Evolutionary conservation across 1,139 yeast species (phyloP).

Genomic region (Arxiozyma heterogenica): DNA sequence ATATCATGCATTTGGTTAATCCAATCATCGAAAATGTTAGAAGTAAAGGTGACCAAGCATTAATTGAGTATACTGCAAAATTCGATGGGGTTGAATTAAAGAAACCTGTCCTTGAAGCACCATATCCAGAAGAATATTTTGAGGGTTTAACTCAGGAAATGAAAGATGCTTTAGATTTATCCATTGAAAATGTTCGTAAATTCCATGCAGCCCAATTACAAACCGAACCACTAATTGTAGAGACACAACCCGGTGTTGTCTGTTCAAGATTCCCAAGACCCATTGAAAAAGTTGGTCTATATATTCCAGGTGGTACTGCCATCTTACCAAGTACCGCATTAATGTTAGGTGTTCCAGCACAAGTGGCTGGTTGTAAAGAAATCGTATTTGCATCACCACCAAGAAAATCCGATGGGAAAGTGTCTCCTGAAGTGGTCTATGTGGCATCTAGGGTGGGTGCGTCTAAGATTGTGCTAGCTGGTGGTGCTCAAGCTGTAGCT

Average conservation of each 20-base stretch:
- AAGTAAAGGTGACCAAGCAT: conserved; percentile 72
- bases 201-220: conserved; percentile 90
- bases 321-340: conserved; percentile 94
- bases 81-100: conserved; percentile 74
- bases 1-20: conserved; percentile 81
- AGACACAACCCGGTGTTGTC: conserved; percentile 85
- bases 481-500: conserved; percentile 98
- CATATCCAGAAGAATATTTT: conserved; percentile 67
- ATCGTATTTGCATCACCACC: conserved; percentile 98
- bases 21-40: conserved; percentile 81
- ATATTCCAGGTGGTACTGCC: conserved; percentile 98
- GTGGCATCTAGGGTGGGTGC: conserved; percentile 97
- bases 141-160: conserved; percentile 59
- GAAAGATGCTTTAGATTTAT: conserved; percentile 77
- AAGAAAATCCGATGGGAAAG: conserved; percentile 69
- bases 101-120: conserved; percentile 74
- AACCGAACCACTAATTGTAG: conserved; percentile 67
- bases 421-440: conserved; percentile 95
- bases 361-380: conserved; percentile 93
- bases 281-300: conserved; percentile 86
- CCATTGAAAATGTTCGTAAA: conserved; percentile 77
- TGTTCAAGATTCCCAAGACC: conserved; percentile 95
- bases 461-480: conserved; percentile 80
- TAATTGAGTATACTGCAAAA: conserved; percentile 77
- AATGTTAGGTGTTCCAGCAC: conserved; percentile 98